These are phyloP conservation scores for Fusarium sp. DNA, from an alignment of 2,329 filamentous ascomycete species.

Conservation along the genomic window DNA sequence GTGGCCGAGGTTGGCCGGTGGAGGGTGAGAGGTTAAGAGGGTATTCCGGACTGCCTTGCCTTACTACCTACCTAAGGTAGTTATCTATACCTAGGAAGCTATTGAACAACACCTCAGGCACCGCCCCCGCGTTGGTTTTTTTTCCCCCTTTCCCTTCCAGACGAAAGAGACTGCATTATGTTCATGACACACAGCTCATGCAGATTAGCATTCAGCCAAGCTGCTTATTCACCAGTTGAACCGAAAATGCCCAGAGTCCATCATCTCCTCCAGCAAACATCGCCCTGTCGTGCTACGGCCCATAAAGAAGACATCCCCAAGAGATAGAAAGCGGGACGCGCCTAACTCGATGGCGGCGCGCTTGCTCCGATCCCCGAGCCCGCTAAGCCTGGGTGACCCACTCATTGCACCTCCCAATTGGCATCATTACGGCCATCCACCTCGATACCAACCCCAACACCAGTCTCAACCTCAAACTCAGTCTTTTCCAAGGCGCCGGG, in stretches of 20 bases:
- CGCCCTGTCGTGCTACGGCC: background rate
- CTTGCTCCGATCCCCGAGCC: slow-evolving; percentile 35
- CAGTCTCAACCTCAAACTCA: background rate
- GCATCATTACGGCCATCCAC: slow-evolving; percentile 29
- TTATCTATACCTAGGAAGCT: too few relatives aligned
- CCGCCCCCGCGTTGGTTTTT: too few relatives aligned
- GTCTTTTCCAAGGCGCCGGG: slow-evolving; percentile 1
- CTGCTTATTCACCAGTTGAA: background rate
- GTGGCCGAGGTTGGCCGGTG: too few relatives aligned
- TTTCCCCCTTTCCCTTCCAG: background rate
- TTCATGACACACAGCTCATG: background rate
- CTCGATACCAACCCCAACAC: slow-evolving; percentile 10
- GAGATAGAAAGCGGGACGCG: slow-evolving; percentile 20
- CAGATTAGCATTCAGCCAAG: background rate
- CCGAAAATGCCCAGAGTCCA: background rate
- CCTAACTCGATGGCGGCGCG: slow-evolving; percentile 34
- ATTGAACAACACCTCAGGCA: too few relatives aligned
- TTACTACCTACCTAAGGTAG: too few relatives aligned
- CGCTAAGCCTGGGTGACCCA: slow-evolving; percentile 40
- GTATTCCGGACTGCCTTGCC: too few relatives aligned
- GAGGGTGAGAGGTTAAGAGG: too few relatives aligned
- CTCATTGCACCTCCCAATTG: slow-evolving; percentile 33
- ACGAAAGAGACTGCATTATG: background rate
- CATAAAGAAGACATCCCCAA: slow-evolving; percentile 6
- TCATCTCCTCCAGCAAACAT: slow-evolving; percentile 6